A percentile compares a stretch with the other conserved stretches of the same genome.
Evolutionary conservation across 1,284 basidiomycete species (phyloP).

Genomic region (Golubevia sp.): DNA sequence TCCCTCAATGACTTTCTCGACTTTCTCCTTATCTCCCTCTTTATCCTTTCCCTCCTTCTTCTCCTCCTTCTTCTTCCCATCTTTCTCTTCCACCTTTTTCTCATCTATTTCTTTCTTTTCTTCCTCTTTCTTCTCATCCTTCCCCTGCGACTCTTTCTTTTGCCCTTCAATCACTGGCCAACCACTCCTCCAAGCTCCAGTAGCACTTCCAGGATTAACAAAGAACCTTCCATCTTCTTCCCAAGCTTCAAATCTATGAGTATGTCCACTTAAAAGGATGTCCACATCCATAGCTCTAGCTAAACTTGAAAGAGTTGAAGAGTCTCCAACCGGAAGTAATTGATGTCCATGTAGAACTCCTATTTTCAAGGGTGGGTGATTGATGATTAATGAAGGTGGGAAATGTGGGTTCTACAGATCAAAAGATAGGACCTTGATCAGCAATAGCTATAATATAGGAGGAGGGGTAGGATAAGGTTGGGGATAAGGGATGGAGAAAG

Average conservation of each 20-base stretch:
- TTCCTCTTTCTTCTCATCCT: neutral
- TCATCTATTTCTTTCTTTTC: constrained; percentile 3
- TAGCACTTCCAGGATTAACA: constrained; percentile 92
- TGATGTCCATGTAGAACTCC: constrained; percentile 95
- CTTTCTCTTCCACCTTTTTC: constrained; percentile 9
- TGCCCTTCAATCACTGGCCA: too few relatives aligned
- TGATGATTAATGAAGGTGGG: constrained; percentile 80
- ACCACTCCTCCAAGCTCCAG: constrained; percentile 76
- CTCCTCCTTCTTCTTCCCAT: constrained; percentile 11
- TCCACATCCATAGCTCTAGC: constrained; percentile 95
- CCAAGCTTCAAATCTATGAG: constrained; percentile 93
- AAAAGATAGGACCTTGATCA: constrained; percentile 8
- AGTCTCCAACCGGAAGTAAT: constrained; percentile 86
- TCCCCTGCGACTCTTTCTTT: too few relatives aligned
- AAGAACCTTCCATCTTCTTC: constrained; percentile 91
- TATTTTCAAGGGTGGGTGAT: constrained; percentile 85
- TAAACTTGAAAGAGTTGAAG: constrained; percentile 82
- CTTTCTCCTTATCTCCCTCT: constrained; percentile 10
- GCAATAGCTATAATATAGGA: neutral
- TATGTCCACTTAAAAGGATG: constrained; percentile 89
- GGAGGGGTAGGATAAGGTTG: neutral
- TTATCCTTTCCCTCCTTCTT: constrained; percentile 15
- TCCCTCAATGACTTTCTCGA: constrained; percentile 17
- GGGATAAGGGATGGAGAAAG: neutral
- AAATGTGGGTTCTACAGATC: constrained; percentile 69